These are phyloP conservation scores for Argentina anserina DNA, from an alignment of 306 rosid species.

Conservation along the genomic window DNA sequence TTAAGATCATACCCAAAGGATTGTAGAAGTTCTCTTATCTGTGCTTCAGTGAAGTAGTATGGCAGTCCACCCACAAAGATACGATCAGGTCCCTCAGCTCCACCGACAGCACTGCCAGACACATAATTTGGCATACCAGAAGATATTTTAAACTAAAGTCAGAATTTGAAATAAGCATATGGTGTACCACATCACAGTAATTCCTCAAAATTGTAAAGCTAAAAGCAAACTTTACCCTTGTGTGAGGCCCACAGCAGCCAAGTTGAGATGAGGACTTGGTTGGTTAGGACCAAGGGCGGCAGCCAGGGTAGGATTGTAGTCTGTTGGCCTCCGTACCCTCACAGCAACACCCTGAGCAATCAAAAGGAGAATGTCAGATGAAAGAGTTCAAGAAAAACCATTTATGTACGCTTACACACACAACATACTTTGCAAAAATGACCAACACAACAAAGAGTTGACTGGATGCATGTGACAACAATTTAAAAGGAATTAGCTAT, in stretches of 20 bases:
- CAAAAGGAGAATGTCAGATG: slow-evolving; percentile 20
- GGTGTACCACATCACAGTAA: neutral
- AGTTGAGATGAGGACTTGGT: slow-evolving; percentile 70
- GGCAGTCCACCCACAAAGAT: slow-evolving; percentile 85
- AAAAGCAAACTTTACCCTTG: slow-evolving; percentile 41
- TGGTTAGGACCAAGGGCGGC: slow-evolving; percentile 81
- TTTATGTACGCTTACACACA: neutral
- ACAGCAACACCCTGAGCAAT: slow-evolving; percentile 71
- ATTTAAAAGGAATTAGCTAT: neutral
- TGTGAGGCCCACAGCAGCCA: slow-evolving; percentile 66
- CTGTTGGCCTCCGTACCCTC: slow-evolving; percentile 81
- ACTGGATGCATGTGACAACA: neutral
- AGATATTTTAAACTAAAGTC: slow-evolving; percentile 12
- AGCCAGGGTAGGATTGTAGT: slow-evolving; percentile 76
- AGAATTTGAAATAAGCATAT: neutral
- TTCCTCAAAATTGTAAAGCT: slow-evolving; percentile 7
- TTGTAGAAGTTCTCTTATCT: slow-evolving; percentile 65
- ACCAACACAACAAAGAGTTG: neutral
- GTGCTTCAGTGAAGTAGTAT: slow-evolving; percentile 71
- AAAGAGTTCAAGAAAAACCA: neutral
- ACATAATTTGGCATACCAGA: slow-evolving; percentile 27
- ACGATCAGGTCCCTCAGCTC: slow-evolving; percentile 78
- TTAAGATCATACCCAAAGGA: slow-evolving; percentile 59
- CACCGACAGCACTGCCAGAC: slow-evolving; percentile 49
- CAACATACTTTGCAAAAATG: neutral